Conservation (phyloP, 169 alveolate genomes). For the Eimeria mitis region DNA sequence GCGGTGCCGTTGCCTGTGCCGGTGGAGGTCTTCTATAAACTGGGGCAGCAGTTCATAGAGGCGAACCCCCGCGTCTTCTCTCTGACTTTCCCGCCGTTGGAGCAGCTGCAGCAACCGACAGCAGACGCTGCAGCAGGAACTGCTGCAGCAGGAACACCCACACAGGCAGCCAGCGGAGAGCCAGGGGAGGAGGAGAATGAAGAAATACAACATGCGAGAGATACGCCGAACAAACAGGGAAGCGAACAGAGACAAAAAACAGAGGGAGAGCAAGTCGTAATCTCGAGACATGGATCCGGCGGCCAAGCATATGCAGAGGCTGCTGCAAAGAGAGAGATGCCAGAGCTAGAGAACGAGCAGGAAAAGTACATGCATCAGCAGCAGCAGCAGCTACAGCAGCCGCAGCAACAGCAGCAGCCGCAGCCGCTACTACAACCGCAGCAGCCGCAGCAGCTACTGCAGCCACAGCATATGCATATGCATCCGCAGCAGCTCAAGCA, state of each 20-base stretch:
- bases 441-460: background rate
- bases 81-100: slow-evolving; percentile 1
- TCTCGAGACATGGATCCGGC: background rate
- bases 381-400: background rate
- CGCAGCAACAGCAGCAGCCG: background rate
- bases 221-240: too few species aligned
- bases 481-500: too few species aligned
- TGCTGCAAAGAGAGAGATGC: background rate
- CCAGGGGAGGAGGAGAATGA: background rate
- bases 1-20: slow-evolving; percentile 33
- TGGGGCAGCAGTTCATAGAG: background rate
- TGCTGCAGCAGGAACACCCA: background rate
- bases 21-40: background rate
- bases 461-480: too few species aligned
- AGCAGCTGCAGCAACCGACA: background rate
- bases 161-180: background rate
- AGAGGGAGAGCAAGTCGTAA: background rate
- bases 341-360: background rate
- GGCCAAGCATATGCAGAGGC: background rate
- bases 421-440: background rate
- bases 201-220: background rate
- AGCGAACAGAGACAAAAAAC: background rate
- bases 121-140: background rate
- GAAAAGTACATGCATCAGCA: background rate
- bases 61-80: background rate